Evolutionary conservation across 2,329 filamentous ascomycete species (phyloP).

Genomic region (Clonostachys chloroleuca): DNA sequence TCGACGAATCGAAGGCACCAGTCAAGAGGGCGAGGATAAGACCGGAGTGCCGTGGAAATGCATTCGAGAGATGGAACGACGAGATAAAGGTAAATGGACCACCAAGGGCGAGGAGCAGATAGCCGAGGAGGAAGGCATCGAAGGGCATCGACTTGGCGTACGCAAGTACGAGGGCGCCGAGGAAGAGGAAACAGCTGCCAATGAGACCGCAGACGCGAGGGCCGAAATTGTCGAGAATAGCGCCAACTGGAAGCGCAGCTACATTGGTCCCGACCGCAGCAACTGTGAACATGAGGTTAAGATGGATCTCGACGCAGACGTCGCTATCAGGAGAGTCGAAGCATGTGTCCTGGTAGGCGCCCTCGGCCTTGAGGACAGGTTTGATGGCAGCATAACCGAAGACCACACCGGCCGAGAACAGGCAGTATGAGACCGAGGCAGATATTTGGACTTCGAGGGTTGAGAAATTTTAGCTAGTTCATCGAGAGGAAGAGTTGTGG

Average conservation of each 20-base stretch:
- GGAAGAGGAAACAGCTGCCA: conserved; percentile 62
- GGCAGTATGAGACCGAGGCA: conserved; percentile 39
- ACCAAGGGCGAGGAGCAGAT: conserved; percentile 72
- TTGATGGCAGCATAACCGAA: conserved; percentile 86
- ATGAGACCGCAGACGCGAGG: conserved; percentile 69
- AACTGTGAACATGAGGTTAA: conserved; percentile 91
- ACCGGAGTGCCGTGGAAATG: conserved; percentile 72
- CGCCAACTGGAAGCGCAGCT: conserved; percentile 78
- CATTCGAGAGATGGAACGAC: conserved; percentile 80
- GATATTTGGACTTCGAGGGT: conserved; percentile 18
- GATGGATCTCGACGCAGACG: conserved; percentile 48
- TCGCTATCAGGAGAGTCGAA: conserved; percentile 16
- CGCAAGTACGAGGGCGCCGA: conserved; percentile 70
- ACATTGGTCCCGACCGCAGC: conserved; percentile 87
- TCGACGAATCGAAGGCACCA: conserved; percentile 79
- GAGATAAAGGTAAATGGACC: conserved; percentile 81
- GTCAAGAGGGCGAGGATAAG: conserved; percentile 77
- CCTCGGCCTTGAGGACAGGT: conserved; percentile 69
- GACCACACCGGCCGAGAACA: conserved; percentile 73
- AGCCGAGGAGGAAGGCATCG: conserved; percentile 72
- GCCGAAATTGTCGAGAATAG: conserved; percentile 78
- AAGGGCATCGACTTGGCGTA: conserved; percentile 54
- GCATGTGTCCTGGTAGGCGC: conserved; percentile 66
- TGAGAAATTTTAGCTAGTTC: neutral
- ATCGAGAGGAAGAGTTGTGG: neutral